phyloP scores from a whole-genome alignment of 106 monocot genomes.

The Narthecium ossifragum region DNA sequence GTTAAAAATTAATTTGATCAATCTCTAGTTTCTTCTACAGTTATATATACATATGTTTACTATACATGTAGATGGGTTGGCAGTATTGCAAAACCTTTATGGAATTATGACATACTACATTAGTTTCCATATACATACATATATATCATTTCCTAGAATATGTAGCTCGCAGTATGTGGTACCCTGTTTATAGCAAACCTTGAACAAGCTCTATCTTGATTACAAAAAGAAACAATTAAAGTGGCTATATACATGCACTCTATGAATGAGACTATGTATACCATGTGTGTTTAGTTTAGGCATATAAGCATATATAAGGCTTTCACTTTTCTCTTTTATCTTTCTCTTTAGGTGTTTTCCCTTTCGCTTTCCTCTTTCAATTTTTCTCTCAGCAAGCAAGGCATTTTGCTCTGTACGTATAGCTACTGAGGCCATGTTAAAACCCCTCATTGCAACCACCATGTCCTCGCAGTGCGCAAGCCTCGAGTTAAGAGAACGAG shows the following conservation, averaged over 20 bases:
- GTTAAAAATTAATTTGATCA: no score
- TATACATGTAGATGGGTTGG: no score
- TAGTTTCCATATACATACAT: no score
- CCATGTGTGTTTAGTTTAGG: neutral
- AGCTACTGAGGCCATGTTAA: neutral
- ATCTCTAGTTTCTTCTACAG: no score
- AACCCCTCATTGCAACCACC: neutral
- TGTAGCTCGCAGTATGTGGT: no score
- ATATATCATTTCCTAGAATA: no score
- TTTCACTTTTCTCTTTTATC: slow-evolving; percentile 20
- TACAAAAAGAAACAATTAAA: neutral
- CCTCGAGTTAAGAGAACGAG: no score
- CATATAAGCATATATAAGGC: slow-evolving; percentile 3
- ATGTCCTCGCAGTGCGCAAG: neutral
- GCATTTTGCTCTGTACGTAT: slow-evolving; percentile 11
- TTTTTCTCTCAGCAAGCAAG: slow-evolving; percentile 37
- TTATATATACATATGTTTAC: no score
- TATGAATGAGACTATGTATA: neutral
- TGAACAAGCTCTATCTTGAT: neutral
- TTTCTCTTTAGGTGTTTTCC: slow-evolving; percentile 25
- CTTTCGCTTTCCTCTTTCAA: slow-evolving; percentile 17
- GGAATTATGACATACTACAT: no score
- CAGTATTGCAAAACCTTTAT: no score
- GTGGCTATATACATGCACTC: neutral
- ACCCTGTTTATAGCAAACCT: no score